Evolutionary conservation across 257 asterid species (phyloP), one percentile per base, ranked within the genome.

Genomic region (Asclepias syriaca): DNA sequence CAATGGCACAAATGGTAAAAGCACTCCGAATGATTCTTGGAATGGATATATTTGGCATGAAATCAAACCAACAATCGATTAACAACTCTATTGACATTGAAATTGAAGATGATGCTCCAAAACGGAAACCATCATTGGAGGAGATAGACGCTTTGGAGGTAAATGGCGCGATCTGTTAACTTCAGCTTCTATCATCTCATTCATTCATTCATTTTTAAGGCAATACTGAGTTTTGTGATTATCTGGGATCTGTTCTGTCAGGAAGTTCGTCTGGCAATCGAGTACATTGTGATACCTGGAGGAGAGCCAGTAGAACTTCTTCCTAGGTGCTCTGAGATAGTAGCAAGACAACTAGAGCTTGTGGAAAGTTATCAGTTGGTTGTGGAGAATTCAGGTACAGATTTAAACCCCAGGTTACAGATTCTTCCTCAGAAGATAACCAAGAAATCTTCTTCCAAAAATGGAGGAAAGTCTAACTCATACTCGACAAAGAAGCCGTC

Each of bases 141-240:
- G 99, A 94, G 88, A 91, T 94, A 16, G 99, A 94, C 77, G 98
- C 98, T 65, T 85, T 94, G 83, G 98, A 94, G 97, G 98, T 93
- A 68, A 18, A 68, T 39, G 39, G 1, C 40, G 18, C 27, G 10
- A 27, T 40, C 45, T 0, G 8, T 19, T 46, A 10, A 8, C 64
- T 46, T 46, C 22, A 48, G 22, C 65, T 65, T 22, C 22, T 49
- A 12, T 50, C 55, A n/a, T 29, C 19, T 66, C 24, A 49, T 64
- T 66, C 24, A 49, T 64, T 63, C 16, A n/a, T n/a, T n/a, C n/a
- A n/a, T n/a, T 61, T 63, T 24, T 63, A 32, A 57, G 57, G 32
- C 27, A 27, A 43, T 70, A 21, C 13, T 40, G 18, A 3, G 16
- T 19, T 56, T 2, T 3, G 34, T 39, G 71, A 27, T n/a, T 45